phyloP scores from a whole-genome alignment of 331 rosid species.

The Phaseolus coccineus region DNA sequence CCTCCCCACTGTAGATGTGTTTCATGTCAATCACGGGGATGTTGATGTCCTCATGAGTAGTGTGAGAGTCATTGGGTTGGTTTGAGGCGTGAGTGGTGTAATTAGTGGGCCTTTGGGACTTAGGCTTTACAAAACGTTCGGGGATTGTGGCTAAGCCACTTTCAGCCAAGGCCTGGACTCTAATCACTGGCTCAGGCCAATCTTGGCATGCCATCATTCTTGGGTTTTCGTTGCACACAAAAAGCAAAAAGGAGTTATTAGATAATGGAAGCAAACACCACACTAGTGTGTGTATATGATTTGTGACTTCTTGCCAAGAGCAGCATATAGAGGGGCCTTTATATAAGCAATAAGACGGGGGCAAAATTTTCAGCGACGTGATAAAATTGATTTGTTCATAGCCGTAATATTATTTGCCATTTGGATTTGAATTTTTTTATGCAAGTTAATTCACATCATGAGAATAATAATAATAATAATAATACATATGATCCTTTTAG shows the following conservation, averaged over 20 bases:
- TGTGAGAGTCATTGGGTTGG: neutral
- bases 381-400: slow-evolving; percentile 48
- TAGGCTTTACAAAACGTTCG: slow-evolving; percentile 61
- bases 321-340: slow-evolving; percentile 11
- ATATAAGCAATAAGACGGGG: slow-evolving; percentile 21
- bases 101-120: slow-evolving; percentile 49
- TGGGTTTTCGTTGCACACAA: neutral
- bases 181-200: slow-evolving; percentile 84
- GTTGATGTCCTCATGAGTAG: neutral
- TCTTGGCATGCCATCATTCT: slow-evolving; percentile 54
- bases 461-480: neutral
- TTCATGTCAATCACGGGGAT: slow-evolving; percentile 68
- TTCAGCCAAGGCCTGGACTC: slow-evolving; percentile 76
- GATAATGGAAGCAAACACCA: neutral
- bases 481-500: neutral
- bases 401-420: neutral
- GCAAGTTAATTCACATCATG: neutral
- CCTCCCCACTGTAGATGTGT: slow-evolving; percentile 35
- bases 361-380: slow-evolving; percentile 65
- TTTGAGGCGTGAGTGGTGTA: neutral
- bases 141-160: slow-evolving; percentile 77
- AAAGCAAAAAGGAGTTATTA: neutral
- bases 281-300: neutral
- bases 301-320: slow-evolving; percentile 14
- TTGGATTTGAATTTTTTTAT: neutral